Evolutionary conservation across 139 green algal genomes (phyloP).

Genomic region (Coelastrella sp.): DNA sequence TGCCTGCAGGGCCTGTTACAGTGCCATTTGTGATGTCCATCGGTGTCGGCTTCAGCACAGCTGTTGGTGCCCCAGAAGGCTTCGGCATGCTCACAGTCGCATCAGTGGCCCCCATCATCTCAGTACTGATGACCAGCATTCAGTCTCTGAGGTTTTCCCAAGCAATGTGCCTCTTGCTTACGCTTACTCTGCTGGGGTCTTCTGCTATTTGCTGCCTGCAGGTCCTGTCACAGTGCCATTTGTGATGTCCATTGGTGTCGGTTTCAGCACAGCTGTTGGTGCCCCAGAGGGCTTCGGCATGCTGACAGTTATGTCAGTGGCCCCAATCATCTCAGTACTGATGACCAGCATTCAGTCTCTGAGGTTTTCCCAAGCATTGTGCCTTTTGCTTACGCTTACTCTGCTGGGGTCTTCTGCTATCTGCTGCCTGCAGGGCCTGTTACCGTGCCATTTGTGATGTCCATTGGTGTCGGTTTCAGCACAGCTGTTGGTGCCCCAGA

Average conservation of each 20-base stretch:
- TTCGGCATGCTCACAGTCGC: slow-evolving; percentile 52
- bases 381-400: too few species aligned
- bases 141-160: too few species aligned
- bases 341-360: slow-evolving; percentile 12
- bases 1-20: slow-evolving; percentile 20
- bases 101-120: slow-evolving; percentile 40
- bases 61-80: slow-evolving; percentile 51
- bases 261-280: slow-evolving; percentile 44
- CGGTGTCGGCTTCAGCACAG: slow-evolving; percentile 50
- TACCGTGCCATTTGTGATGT: slow-evolving; percentile 59
- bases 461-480: slow-evolving; percentile 56
- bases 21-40: slow-evolving; percentile 63
- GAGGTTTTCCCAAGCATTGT: too few species aligned
- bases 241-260: slow-evolving; percentile 60
- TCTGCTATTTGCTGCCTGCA: background rate
- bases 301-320: slow-evolving; percentile 38
- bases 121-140: slow-evolving; percentile 36
- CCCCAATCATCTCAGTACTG: slow-evolving; percentile 46
- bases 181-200: too few species aligned
- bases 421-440: slow-evolving; percentile 1
- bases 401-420: background rate
- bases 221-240: slow-evolving; percentile 50
- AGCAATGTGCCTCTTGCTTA: too few species aligned
- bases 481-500: slow-evolving; percentile 49
- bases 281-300: slow-evolving; percentile 56